phyloP scores from a whole-genome alignment of 2,329 filamentous ascomycete genomes.

The Aspergillus sclerotialis region DNA sequence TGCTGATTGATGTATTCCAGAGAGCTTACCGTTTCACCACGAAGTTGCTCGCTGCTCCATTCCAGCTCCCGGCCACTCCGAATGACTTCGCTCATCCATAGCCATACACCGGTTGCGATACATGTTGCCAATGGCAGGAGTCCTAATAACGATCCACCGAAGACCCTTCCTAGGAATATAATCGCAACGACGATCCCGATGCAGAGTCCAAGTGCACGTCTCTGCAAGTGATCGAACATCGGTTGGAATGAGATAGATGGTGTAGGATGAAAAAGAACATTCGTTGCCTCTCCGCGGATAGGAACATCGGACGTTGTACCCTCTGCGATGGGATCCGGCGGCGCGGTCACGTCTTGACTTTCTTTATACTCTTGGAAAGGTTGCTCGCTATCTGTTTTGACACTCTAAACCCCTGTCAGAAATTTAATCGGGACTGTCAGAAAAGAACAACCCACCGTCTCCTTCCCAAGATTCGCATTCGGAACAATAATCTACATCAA shows the following conservation, averaged over 20 bases:
- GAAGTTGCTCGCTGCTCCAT: constrained; percentile 79
- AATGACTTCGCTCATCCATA: constrained; percentile 86
- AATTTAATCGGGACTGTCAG: background rate
- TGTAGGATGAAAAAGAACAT: constrained; percentile 90
- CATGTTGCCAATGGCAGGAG: constrained; percentile 67
- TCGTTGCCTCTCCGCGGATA: constrained; percentile 93
- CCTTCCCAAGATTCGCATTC: constrained; percentile 77
- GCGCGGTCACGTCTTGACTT: constrained; percentile 82
- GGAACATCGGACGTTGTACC: constrained; percentile 89
- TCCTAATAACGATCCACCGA: constrained; percentile 70
- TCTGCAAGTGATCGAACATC: constrained; percentile 72
- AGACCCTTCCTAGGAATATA: constrained; percentile 67
- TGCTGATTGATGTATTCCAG: background rate
- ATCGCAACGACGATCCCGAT: constrained; percentile 65
- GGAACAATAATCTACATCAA: constrained; percentile 64
- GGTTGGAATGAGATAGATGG: constrained; percentile 84
- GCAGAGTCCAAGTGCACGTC: constrained; percentile 64
- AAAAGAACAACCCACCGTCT: constrained; percentile 44
- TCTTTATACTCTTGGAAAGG: constrained; percentile 72
- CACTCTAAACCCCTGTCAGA: constrained; percentile 37
- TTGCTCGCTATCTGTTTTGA: constrained; percentile 65
- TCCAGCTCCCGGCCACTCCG: constrained; percentile 74
- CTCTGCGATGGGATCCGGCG: constrained; percentile 75
- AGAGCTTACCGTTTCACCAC: constrained; percentile 62
- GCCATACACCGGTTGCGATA: constrained; percentile 68